These are phyloP conservation scores for Bathelium albidoporum DNA, from an alignment of 495 filamentous ascomycete genomes.

Conservation along the genomic window DNA sequence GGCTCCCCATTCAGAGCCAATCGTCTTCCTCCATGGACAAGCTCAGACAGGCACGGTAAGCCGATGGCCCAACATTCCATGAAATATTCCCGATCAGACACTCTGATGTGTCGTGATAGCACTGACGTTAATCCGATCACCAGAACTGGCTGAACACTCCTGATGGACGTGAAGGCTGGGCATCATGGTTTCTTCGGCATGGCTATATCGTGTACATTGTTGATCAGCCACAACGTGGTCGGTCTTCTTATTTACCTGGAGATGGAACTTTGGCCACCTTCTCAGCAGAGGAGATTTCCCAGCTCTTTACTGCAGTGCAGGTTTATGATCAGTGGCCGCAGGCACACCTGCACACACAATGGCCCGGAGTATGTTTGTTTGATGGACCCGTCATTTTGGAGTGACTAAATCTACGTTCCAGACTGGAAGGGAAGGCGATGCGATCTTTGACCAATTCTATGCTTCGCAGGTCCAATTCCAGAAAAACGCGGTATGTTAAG, in stretches of 20 bases:
- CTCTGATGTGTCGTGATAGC: background rate
- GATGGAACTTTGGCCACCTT: slow-evolving; percentile 27
- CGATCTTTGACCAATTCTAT: slow-evolving; percentile 38
- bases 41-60: slow-evolving; percentile 19
- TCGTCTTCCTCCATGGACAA: slow-evolving; percentile 18
- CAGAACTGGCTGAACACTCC: slow-evolving; percentile 37
- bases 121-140: background rate
- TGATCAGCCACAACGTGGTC: slow-evolving; percentile 37
- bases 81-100: background rate
- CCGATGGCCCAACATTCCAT: background rate
- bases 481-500: background rate
- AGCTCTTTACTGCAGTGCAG: slow-evolving; percentile 33
- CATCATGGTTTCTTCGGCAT: slow-evolving; percentile 35
- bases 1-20: slow-evolving; percentile 4
- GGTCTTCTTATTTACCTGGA: slow-evolving; percentile 30
- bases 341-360: slow-evolving; percentile 39
- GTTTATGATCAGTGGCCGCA: slow-evolving; percentile 35
- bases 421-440: slow-evolving; percentile 34
- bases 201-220: slow-evolving; percentile 39
- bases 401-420: background rate
- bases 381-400: background rate
- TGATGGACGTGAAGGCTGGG: slow-evolving; percentile 39
- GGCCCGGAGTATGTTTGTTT: slow-evolving; percentile 32
- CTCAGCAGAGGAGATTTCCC: slow-evolving; percentile 29
- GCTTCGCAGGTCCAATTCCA: slow-evolving; percentile 24